Base-by-base conservation (phyloP, 169 alveolate genomes). In the Plasmodium chabaudi region DNA sequence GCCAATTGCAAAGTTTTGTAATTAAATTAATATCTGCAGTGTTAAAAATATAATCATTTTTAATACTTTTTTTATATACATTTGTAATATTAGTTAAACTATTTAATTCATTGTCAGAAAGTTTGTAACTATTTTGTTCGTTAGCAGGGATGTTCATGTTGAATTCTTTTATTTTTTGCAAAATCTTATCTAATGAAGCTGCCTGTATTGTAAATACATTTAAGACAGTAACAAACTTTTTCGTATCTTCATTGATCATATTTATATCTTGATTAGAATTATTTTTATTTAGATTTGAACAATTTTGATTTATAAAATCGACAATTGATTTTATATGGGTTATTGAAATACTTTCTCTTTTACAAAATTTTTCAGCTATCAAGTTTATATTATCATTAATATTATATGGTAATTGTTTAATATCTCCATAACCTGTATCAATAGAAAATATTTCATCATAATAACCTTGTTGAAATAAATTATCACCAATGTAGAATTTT, bases 351-450 rank as follows among this genome's bases (percentile, higher is more conserved):
- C 72, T 34, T 59, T 70, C 87, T 47, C 87, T 65, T 84, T 84
- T 84, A 53, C 91, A 84, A 34, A 84, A 84, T 57, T 65, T 84
- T 84, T 84, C 91, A 27, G 91, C 91, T 46, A 84, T 49, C 15
- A 70, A 15, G 21, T 60, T 71, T 17, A 72, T 64, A 84, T 84
- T 72, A n/a, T 84, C 91, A 23, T 65, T 47, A 19, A 23, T 51
- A 61, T 84, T 84, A 67, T 84, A 84, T 10, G 91, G 91, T 9
- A 84, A 13, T 12, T 23, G 72, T 25, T 84, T 71, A 42, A 71
- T 71, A 19, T 10, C 27, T 34, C 82, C 91, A 21, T 46, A 75
- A 2, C 87, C 87, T 12, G 72, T 59, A 42, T 84, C 91, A 4
- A 84, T 60, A 9, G 86, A 71, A 46, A 84, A 42, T 3, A 84